Conservation (phyloP, 768 basidiomycete genomes). For the Collybia sp. region DNA sequence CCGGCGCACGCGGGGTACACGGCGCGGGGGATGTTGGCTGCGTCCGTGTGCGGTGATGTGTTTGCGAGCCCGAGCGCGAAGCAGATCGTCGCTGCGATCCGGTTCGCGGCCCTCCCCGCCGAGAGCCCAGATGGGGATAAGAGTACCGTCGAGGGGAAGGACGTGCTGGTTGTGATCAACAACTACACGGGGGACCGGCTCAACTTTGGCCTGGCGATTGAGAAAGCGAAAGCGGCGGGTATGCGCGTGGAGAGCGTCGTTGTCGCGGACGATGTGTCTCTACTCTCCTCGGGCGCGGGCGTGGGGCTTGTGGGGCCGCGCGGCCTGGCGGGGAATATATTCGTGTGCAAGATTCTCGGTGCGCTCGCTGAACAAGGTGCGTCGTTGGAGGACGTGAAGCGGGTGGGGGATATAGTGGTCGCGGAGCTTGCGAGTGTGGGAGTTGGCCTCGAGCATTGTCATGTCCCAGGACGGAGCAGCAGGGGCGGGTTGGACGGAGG, state of each 20-base stretch:
- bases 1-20: slow-evolving; percentile 56
- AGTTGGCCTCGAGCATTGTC: slow-evolving; percentile 49
- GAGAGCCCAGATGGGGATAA: slow-evolving; percentile 8
- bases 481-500: slow-evolving; percentile 10
- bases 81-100: slow-evolving; percentile 46
- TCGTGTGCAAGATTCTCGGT: slow-evolving; percentile 55
- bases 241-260: slow-evolving; percentile 40
- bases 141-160: slow-evolving; percentile 12
- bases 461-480: slow-evolving; percentile 42
- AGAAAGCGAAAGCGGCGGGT: slow-evolving; percentile 36
- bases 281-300: slow-evolving; percentile 18
- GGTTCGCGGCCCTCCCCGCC: slow-evolving; percentile 34
- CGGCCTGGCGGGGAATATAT: slow-evolving; percentile 40
- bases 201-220: slow-evolving; percentile 53
- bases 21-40: slow-evolving; percentile 50
- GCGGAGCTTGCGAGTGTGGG: slow-evolving; percentile 28
- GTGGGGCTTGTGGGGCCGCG: slow-evolving; percentile 41
- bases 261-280: slow-evolving; percentile 54
- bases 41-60: slow-evolving; percentile 55
- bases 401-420: slow-evolving; percentile 28
- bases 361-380: slow-evolving; percentile 39
- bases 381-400: slow-evolving; percentile 24
- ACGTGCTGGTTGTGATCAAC: slow-evolving; percentile 37
- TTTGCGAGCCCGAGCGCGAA: slow-evolving; percentile 61
- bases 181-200: slow-evolving; percentile 55